Evolutionary conservation across 495 filamentous ascomycete genomes (phyloP).

Genomic region (Podospora tetraspora): DNA sequence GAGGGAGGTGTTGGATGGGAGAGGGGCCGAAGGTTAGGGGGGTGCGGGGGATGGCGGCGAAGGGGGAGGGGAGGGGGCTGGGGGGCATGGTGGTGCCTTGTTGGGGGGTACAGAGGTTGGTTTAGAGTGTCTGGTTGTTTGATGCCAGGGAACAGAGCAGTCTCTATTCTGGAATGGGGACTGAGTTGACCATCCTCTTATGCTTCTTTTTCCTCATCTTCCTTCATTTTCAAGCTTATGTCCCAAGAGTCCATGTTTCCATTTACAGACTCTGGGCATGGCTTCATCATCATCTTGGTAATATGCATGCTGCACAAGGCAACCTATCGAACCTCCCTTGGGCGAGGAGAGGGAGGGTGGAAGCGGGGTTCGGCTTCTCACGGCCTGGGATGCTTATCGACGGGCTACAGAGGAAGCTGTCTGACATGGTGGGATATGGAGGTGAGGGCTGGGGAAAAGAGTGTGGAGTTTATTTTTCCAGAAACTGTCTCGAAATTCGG

Average conservation of each 20-base stretch:
- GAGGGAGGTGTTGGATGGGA: conserved; percentile 55
- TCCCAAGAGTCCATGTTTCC: not conserved
- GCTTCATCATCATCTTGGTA: conserved; percentile 16
- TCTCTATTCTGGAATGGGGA: no score
- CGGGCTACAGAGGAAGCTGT: not conserved
- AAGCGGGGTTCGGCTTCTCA: conserved; percentile 6
- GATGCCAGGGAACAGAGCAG: no score
- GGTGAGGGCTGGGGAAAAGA: not conserved
- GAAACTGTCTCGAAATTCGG: not conserved
- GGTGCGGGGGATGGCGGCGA: conserved; percentile 51
- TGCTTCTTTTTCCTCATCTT: not conserved
- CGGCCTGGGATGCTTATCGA: conserved; percentile 1
- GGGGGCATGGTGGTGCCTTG: conserved; percentile 15
- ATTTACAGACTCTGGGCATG: not conserved
- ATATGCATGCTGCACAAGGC: not conserved
- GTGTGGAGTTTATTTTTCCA: not conserved
- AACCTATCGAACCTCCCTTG: not conserved
- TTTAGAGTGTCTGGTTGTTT: no score
- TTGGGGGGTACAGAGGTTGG: not conserved
- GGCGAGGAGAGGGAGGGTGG: not conserved
- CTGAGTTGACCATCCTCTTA: not conserved
- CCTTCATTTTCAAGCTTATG: not conserved
- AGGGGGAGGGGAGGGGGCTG: conserved; percentile 50
- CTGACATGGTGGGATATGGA: not conserved
- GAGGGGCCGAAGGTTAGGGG: conserved; percentile 53